Conservation (phyloP, 495 filamentous ascomycete species). For the Venustampulla echinocandica region DNA sequence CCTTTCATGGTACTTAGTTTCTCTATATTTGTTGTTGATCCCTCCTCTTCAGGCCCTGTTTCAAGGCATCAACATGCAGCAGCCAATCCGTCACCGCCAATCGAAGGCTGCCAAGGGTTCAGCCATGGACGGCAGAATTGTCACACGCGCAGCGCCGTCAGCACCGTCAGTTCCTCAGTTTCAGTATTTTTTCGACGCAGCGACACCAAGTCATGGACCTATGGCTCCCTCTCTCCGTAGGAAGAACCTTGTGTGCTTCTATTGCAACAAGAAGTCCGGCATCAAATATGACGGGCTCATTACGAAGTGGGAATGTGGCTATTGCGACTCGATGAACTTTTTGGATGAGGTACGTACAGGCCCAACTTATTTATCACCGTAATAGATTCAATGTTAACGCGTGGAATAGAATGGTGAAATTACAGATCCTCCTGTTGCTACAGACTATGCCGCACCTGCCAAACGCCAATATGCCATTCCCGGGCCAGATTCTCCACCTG, state of each 20-base stretch:
- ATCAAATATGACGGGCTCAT: conserved; percentile 41
- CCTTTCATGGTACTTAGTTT: too few relatives aligned
- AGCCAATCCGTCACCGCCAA: not conserved
- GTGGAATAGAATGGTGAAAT: conserved; percentile 64
- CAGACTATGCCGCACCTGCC: conserved; percentile 27
- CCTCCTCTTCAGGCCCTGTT: too few relatives aligned
- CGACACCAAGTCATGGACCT: conserved; percentile 20
- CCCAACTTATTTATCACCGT: conserved; percentile 3
- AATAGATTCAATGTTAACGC: conserved; percentile 13
- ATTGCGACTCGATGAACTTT: conserved; percentile 76
- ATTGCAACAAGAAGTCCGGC: conserved; percentile 57
- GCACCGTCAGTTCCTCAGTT: not conserved
- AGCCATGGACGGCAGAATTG: not conserved
- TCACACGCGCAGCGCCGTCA: not conserved
- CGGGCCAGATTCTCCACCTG: conserved; percentile 24
- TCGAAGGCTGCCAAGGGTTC: not conserved
- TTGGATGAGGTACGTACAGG: conserved; percentile 51
- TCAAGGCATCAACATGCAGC: not conserved
- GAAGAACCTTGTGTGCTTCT: conserved; percentile 60
- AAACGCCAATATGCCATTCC: conserved; percentile 31
- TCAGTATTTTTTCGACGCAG: not conserved
- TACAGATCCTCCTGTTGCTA: conserved; percentile 68
- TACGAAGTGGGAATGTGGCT: conserved; percentile 54
- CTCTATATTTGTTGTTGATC: too few relatives aligned
- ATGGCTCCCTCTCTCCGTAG: conserved; percentile 41